Conservation (phyloP, 2,329 filamentous ascomycete species). For the Diaporthe citriasiana region DNA sequence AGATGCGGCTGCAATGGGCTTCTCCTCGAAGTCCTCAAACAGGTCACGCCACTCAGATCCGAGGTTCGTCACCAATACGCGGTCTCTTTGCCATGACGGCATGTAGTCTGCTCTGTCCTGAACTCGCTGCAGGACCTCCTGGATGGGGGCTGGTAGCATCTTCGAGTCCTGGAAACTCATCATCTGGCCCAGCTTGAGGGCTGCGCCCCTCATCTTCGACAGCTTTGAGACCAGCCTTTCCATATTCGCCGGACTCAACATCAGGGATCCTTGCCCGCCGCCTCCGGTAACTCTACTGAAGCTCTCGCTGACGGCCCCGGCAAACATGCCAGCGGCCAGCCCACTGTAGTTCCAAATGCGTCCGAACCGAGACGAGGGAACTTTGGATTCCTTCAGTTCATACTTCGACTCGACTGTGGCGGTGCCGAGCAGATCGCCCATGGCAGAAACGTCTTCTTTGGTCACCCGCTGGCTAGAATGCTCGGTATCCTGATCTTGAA, state of each 20-base stretch:
- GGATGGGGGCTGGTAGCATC: conserved; percentile 89
- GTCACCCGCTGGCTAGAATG: conserved; percentile 23
- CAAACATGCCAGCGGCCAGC: conserved; percentile 93
- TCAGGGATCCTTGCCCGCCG: conserved; percentile 78
- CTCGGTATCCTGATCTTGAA: neutral
- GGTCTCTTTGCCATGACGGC: conserved; percentile 92
- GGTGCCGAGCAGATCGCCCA: conserved; percentile 45
- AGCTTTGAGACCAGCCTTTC: conserved; percentile 93
- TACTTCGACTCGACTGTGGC: conserved; percentile 61
- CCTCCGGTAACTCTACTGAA: conserved; percentile 84
- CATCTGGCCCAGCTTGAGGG: conserved; percentile 98
- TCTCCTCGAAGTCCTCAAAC: conserved; percentile 88
- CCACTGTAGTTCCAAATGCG: conserved; percentile 96
- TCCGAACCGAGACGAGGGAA: conserved; percentile 88
- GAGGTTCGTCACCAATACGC: conserved; percentile 83
- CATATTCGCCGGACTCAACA: conserved; percentile 92
- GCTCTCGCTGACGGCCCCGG: conserved; percentile 89
- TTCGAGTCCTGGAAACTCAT: conserved; percentile 98
- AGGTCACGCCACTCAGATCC: conserved; percentile 87
- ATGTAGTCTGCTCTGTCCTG: conserved; percentile 99
- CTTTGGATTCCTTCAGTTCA: conserved; percentile 86
- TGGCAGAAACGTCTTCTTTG: conserved; percentile 46
- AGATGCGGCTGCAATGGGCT: conserved; percentile 93
- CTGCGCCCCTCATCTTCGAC: conserved; percentile 95
- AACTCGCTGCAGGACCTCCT: conserved; percentile 91